Percentiles rank a stretch among this genome's conserved stretches.
Conservation (phyloP, 768 basidiomycete genomes). For the Coprinopsis strossmayeri region DNA sequence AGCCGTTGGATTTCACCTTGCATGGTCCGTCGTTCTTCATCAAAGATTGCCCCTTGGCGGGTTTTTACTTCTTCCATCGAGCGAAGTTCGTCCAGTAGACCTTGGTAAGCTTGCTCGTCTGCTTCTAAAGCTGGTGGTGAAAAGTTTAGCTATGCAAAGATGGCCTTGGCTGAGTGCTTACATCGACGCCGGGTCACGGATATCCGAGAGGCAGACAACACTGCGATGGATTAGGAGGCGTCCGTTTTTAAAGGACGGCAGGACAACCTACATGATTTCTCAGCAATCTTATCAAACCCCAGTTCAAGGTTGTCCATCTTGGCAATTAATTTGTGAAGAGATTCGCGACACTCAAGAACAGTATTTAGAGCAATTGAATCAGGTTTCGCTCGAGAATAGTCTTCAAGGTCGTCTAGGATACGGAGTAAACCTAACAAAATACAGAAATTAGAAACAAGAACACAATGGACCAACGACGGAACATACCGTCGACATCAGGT, state of each 20-base stretch:
- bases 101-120: slow-evolving; percentile 71
- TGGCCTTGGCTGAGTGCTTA: slow-evolving; percentile 39
- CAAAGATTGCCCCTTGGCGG: slow-evolving; percentile 49
- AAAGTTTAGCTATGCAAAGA: not conserved
- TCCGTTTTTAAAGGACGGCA: slow-evolving; percentile 3
- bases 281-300: slow-evolving; percentile 82
- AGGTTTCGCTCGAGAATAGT: slow-evolving; percentile 38
- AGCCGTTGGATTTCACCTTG: slow-evolving; percentile 54
- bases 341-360: slow-evolving; percentile 51
- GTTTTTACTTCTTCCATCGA: slow-evolving; percentile 48
- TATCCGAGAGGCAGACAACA: slow-evolving; percentile 70
- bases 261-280: slow-evolving; percentile 63
- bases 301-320: slow-evolving; percentile 78
- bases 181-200: slow-evolving; percentile 64
- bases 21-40: slow-evolving; percentile 50
- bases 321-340: slow-evolving; percentile 61
- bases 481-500: slow-evolving; percentile 68
- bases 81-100: slow-evolving; percentile 63
- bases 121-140: slow-evolving; percentile 52
- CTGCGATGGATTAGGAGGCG: slow-evolving; percentile 28
- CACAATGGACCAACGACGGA: slow-evolving; percentile 1
- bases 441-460: slow-evolving; percentile 11
- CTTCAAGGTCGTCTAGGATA: slow-evolving; percentile 61
- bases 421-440: slow-evolving; percentile 46
- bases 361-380: slow-evolving; percentile 46